phyloP scores from a whole-genome alignment of 2,329 filamentous ascomycete genomes.

The Neopestalotiopsis sp. region DNA sequence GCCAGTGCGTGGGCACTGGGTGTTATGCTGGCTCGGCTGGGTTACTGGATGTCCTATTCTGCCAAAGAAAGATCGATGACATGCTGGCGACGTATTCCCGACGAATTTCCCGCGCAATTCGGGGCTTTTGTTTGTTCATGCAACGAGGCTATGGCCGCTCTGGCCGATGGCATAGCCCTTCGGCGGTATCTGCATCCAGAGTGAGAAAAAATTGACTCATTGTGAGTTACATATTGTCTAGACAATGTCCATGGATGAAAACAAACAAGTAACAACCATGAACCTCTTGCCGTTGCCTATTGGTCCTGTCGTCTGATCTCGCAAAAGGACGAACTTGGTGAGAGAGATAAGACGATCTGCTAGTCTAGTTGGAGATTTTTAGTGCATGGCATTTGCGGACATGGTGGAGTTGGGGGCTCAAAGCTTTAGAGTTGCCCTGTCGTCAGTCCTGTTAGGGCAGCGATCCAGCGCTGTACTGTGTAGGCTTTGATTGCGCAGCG shows the following conservation, averaged over 20 bases:
- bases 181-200: background rate
- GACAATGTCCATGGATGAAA: background rate
- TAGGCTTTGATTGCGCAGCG: background rate
- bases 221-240: background rate
- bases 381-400: background rate
- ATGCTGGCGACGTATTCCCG: background rate
- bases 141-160: background rate
- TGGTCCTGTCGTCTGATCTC: background rate
- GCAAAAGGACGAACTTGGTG: background rate
- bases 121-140: background rate
- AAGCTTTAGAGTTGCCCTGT: constrained; percentile 2
- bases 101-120: background rate
- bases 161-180: background rate
- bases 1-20: background rate
- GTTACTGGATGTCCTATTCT: background rate
- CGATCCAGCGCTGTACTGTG: background rate
- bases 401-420: background rate
- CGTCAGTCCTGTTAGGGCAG: background rate
- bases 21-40: background rate
- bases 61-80: background rate
- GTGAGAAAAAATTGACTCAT: background rate
- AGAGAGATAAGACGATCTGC: background rate
- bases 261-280: background rate
- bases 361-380: background rate
- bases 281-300: background rate